phyloP scores from a whole-genome alignment of 495 filamentous ascomycete species.

The Penicillium daleae region DNA sequence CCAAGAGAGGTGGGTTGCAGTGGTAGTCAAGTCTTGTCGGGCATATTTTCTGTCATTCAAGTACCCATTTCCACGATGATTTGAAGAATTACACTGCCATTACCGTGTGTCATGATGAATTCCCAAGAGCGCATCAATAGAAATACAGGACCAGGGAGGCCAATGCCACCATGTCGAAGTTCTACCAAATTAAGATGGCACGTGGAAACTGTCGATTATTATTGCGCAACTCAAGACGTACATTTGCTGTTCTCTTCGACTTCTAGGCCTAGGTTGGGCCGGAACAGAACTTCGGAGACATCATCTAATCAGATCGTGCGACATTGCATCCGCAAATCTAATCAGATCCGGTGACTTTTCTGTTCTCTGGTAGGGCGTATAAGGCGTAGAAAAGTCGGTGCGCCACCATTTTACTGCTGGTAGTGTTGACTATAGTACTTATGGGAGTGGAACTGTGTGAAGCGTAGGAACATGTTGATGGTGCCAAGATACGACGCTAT shows the following conservation, averaged over 20 bases:
- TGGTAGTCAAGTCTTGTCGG: neutral
- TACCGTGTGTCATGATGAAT: no score
- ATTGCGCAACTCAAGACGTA: no score
- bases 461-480: neutral
- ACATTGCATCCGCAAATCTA: constrained; percentile 21
- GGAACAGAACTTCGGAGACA: neutral
- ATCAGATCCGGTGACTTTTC: constrained; percentile 24
- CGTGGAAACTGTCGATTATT: no score
- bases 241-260: neutral
- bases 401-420: neutral
- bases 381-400: neutral
- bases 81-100: neutral
- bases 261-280: neutral
- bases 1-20: neutral
- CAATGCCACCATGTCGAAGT: neutral
- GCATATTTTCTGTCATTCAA: neutral
- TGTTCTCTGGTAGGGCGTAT: neutral
- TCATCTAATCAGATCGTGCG: constrained; percentile 12
- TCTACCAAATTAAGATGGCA: neutral
- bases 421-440: neutral
- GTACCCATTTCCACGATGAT: neutral
- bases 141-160: neutral
- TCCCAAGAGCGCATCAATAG: neutral
- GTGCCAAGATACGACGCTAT: neutral
- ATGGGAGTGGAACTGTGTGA: neutral